phyloP scores from a whole-genome alignment of 2,329 filamentous ascomycete species.

The Alternaria ethzedia region DNA sequence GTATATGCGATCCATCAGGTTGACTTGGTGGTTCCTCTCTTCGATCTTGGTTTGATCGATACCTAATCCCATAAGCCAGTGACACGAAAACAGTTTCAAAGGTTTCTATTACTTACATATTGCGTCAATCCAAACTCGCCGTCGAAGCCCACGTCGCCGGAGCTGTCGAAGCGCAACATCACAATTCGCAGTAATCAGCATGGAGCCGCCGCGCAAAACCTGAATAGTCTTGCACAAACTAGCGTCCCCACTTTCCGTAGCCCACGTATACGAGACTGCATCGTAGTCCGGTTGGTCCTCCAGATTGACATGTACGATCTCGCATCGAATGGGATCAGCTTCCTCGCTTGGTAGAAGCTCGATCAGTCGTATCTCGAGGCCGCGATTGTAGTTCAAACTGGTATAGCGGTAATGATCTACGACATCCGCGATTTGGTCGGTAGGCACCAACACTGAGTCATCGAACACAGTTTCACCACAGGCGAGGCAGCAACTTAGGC shows the following conservation, averaged over 20 bases:
- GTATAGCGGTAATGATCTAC: slow-evolving; percentile 8
- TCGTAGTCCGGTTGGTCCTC: slow-evolving; percentile 12
- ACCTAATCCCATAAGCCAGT: no score
- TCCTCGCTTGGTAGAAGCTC: slow-evolving; percentile 5
- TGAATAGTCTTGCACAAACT: no score
- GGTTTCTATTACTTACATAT: no score
- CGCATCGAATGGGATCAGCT: slow-evolving; percentile 2
- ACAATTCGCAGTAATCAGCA: no score
- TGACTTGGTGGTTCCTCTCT: no score
- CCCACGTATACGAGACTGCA: slow-evolving; percentile 23
- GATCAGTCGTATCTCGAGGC: slow-evolving; percentile 8
- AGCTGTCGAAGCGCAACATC: no score
- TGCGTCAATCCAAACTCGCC: no score
- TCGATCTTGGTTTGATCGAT: no score
- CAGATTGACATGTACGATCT: slow-evolving; percentile 14
- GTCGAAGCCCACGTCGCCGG: no score
- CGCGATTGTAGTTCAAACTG: slow-evolving; percentile 8
- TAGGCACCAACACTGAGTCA: background rate
- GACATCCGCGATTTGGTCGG: background rate
- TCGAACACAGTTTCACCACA: slow-evolving; percentile 17
- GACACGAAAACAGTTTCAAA: no score
- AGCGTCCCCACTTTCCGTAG: background rate
- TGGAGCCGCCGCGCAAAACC: no score
- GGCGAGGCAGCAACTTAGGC: slow-evolving; percentile 16
- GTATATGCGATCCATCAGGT: no score